phyloP scores from a whole-genome alignment of 306 rosid species.

The Purshia tridentata region DNA sequence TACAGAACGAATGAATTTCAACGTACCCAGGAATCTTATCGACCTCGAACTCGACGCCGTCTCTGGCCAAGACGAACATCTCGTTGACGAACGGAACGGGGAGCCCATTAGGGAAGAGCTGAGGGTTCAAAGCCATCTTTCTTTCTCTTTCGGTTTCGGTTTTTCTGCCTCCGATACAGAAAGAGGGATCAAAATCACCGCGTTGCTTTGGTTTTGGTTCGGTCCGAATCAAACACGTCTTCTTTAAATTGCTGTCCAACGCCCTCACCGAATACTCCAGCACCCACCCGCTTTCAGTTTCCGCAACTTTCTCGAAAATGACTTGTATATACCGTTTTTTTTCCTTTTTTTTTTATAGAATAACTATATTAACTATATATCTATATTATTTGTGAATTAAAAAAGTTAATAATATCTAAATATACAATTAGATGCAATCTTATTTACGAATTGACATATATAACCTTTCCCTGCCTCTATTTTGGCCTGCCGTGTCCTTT shows the following conservation, averaged over 20 bases:
- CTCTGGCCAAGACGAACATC: slow-evolving; percentile 92
- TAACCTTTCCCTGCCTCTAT: too few species aligned
- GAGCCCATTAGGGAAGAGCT: slow-evolving; percentile 71
- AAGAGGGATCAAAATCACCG: not conserved
- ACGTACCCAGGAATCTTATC: slow-evolving; percentile 89
- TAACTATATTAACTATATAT: too few species aligned
- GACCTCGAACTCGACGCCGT: slow-evolving; percentile 85
- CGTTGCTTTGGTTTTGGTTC: not conserved
- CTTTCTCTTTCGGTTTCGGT: not conserved
- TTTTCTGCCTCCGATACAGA: not conserved
- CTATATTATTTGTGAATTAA: too few species aligned
- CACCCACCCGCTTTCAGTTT: not conserved
- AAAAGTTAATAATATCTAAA: too few species aligned
- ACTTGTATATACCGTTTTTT: too few species aligned
- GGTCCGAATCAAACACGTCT: not conserved
- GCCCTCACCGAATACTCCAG: not conserved
- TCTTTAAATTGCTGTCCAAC: not conserved
- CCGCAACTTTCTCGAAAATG: slow-evolving; percentile 6
- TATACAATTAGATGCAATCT: too few species aligned
- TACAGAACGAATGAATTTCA: not conserved
- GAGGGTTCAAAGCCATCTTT: slow-evolving; percentile 87
- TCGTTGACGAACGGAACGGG: slow-evolving; percentile 85
- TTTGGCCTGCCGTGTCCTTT: too few species aligned
- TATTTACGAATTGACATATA: too few species aligned
- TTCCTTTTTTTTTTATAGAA: too few species aligned